Evolutionary conservation across 352 stramenopile species (phyloP), one percentile per base, ranked within the genome.

Genomic region (Aphanomyces cochlioides): DNA sequence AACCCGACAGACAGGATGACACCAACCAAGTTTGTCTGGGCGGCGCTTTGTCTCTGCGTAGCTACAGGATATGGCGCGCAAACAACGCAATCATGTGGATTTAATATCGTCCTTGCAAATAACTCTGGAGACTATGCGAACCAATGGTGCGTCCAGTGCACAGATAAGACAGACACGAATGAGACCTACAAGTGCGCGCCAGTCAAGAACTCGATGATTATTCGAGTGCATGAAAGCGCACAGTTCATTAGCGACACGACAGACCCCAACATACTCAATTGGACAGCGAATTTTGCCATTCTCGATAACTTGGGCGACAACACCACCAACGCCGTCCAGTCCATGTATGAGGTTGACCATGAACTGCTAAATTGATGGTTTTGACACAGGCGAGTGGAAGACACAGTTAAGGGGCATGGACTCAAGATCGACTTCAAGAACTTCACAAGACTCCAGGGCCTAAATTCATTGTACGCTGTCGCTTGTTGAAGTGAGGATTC

Each of bases 101-200:
- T 21, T 1, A 19, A 19, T 38, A 34, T 58, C n/a, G 37, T 34
- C 8, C 8, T 58, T 58, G 50, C 50, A 12, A 34, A 38, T n/a
- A 58, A 58, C 50, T 10, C 28, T 58, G n/a, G n/a, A n/a, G 8
- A n/a, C 13, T 58, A 58, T 34, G n/a, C 28, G 21, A 50, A 34
- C 39, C 63, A 69, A 47, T 69, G 63, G 63, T 69, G 63, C 19
- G 41, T 56, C 8, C 12, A 37, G 10, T 69, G 63, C 28, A 28
- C 28, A 28, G 28, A 28, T 28, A 28, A 28, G 28, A 28, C 28
- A 28, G 28, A 28, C 37, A 13, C 63, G 28, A 43, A 15, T 17
- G n/a, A 17, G 7, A 34, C 21, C 19, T 69, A 69, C 63, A 17
- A 69, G 45, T 69, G 63, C 63, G 19, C 59, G 6, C 19, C 40